Base-by-base conservation (phyloP, 2,329 filamentous ascomycete species). In the Paraphoma sp. region DNA sequence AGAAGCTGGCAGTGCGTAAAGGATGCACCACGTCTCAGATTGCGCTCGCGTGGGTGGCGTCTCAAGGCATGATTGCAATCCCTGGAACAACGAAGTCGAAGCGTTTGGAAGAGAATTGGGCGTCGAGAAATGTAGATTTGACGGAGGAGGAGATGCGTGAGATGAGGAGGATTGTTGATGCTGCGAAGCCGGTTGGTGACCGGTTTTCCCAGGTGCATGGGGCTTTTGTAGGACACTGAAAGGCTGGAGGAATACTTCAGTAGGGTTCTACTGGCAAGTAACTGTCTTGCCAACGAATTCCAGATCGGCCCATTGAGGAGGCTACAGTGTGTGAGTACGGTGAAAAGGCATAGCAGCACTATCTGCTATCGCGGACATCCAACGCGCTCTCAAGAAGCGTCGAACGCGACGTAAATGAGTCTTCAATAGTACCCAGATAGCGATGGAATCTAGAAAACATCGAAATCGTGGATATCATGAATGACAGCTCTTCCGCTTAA, bases 11-110 rank as follows among this genome's bases (percentile, higher is more conserved):
- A 1, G 38, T 51, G n/a, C 57, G 63, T 54, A 87, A 88, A 71
- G 80, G 77, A 1, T 81, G 78, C 51, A 87, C 87, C 0, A 63
- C 83, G 0, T 79, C 80, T 0, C 87, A 90, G 69, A 69, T 90
- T 36, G 82, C 84, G 0, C 51, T 75, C 2, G 72, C 71, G 1
- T 76, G 72, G 71, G 57, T 76, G 6, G 45, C 66, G 29, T 45
- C 59, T 3, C 73, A 76, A 45, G 70, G 79, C 3, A 71, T 63
- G 76, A 81, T 90, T 63, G 84, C 87, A 0, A 89, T 84, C 52
- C 83, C 83, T 0, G 83, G 83, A 3, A 72, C 69, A 23, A 71
- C 67, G 6, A 67, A 64, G 53, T 11, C 46, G 16, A 36, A 48
- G 12, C 45, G 67, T 12, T 33, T 71, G 33, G 54, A 62, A 43